Evolutionary conservation across 345 rosid genomes (phyloP).

Genomic region (Geranium brycei): DNA sequence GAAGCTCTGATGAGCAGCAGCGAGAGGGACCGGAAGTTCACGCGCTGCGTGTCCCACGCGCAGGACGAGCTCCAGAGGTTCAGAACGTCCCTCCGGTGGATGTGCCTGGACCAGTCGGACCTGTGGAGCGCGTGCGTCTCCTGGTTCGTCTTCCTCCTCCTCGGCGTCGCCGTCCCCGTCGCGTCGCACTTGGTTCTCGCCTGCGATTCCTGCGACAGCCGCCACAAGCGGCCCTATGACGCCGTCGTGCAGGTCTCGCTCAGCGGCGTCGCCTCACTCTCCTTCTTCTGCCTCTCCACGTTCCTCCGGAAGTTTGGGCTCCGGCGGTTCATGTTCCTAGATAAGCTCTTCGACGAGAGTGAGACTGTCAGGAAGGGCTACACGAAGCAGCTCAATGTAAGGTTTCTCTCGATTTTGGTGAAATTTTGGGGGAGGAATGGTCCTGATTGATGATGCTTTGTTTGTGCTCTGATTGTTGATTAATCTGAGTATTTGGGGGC

Average conservation of each 20-base stretch:
- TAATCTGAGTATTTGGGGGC: too few species aligned
- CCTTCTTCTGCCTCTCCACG: constrained; percentile 54
- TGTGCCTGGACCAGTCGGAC: constrained; percentile 82
- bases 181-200: constrained; percentile 68
- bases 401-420: constrained; percentile 6
- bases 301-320: constrained; percentile 59
- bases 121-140: constrained; percentile 42
- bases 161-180: constrained; percentile 52
- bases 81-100: constrained; percentile 63
- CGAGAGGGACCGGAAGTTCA: constrained; percentile 15
- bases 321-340: constrained; percentile 71
- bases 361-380: constrained; percentile 59
- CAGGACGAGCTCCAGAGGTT: constrained; percentile 73
- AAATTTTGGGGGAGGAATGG: neutral
- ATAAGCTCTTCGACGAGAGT: constrained; percentile 84
- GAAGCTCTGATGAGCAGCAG: constrained; percentile 21
- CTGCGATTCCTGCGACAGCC: constrained; percentile 55
- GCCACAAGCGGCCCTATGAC: constrained; percentile 60
- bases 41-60: constrained; percentile 43
- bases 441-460: too few species aligned
- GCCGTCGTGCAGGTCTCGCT: constrained; percentile 70
- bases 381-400: constrained; percentile 69
- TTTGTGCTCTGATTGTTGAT: too few species aligned
- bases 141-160: constrained; percentile 55
- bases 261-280: constrained; percentile 52